Base-by-base conservation (phyloP, 352 stramenopile genomes). In the Phytophthora kernoviae region DNA sequence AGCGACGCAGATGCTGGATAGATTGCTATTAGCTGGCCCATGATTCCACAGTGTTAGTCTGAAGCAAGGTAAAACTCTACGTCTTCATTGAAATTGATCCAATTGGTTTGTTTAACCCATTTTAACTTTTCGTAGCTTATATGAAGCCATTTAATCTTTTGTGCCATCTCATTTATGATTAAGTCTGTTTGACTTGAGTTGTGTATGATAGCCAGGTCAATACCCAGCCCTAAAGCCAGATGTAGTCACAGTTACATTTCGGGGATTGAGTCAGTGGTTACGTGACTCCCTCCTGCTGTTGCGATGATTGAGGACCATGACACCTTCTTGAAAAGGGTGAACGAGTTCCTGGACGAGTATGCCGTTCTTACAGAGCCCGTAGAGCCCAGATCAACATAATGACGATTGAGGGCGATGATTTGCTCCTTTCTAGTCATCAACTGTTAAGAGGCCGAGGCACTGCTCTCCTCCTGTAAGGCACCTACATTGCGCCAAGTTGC, bases 401-500 rank as follows among this genome's bases (percentile, higher is more conserved):
- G 12, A 2, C 24, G 22, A 1, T 4, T 18, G 24, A 4, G 14
- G 22, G 20, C 15, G 22, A 33, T 20, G 48, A 52, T 15, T 37
- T 65, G 10, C 32, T 65, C 5, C 24, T 55, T 22, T 48, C 58
- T 15, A 53, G 55, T n/a, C 24, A 49, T 22, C 47, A 48, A 22
- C 54, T 63, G 11, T 27, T 52, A 32, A 22, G 55, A 63, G 55
- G 57, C 55, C 37, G 56, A 64, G 33, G 33, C 32, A 15, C 24
- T 64, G 30, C 47, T 58, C 9, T 53, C 41, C 21, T 54, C 56
- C 6, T 55, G 22, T 11, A 24, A 10, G 9, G 17, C 39, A 14
- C 4, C 39, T 20, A 18, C 17, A 30, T 17, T 18, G 43, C 15
- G n/a, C 9, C 18, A 17, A 27, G 30, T 11, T 10, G 15, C 32